Evolutionary conservation across 2,329 filamentous ascomycete species (phyloP).

Genomic region (Xylaria sp.): DNA sequence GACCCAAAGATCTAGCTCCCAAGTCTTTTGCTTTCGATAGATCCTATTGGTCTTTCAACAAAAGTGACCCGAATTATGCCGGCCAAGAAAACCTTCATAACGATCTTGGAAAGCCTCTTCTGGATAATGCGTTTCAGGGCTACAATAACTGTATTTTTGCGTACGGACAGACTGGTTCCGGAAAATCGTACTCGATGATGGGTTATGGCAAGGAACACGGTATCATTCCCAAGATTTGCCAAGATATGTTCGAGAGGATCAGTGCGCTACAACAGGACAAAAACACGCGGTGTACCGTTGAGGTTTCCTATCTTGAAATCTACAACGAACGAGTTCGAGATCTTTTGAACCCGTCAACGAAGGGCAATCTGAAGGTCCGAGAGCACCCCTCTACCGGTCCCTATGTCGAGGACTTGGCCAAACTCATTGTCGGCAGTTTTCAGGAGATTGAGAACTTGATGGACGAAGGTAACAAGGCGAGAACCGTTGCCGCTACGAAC

Average conservation of each 20-base stretch:
- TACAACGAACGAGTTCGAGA: conserved; percentile 98
- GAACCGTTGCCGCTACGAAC: conserved; percentile 97
- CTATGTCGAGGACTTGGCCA: conserved; percentile 97
- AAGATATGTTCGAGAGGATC: conserved; percentile 96
- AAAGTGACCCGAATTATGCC: conserved; percentile 82
- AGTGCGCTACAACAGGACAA: conserved; percentile 74
- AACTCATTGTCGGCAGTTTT: conserved; percentile 92
- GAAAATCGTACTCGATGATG: conserved; percentile 99
- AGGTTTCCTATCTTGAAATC: conserved; percentile 98
- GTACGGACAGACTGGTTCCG: conserved; percentile 97
- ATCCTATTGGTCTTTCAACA: conserved; percentile 98
- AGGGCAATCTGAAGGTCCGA: conserved; percentile 95
- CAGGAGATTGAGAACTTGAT: conserved; percentile 96
- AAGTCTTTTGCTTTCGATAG: conserved; percentile 96
- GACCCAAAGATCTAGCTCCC: conserved; percentile 73
- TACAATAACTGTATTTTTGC: conserved; percentile 99
- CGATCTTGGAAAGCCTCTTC: conserved; percentile 86
- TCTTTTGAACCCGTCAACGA: conserved; percentile 92
- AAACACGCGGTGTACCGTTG: conserved; percentile 87
- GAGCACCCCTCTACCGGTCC: conserved; percentile 98
- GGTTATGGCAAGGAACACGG: conserved; percentile 95
- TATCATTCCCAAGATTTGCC: conserved; percentile 96
- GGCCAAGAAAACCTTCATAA: conserved; percentile 89
- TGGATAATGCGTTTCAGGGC: conserved; percentile 97
- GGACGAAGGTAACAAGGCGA: conserved; percentile 98